Base-by-base conservation (phyloP, 2,329 filamentous ascomycete species). In the Fusarium sp. region DNA sequence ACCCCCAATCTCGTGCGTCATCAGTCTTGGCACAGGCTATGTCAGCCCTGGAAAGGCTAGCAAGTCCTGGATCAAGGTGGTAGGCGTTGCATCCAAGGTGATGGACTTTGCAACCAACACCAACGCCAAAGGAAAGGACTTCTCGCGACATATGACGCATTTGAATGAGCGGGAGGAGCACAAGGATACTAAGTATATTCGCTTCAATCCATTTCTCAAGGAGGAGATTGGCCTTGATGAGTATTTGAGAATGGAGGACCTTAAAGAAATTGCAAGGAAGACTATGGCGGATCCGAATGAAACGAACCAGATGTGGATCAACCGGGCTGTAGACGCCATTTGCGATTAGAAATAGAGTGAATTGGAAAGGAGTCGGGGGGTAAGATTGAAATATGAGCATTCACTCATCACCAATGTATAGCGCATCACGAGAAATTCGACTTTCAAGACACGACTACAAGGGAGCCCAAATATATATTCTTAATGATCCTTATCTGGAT, bases 101-200 rank as follows among this genome's bases (percentile, higher is more conserved):
- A 70, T 70, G 67, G 53, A 70, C 25, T 70, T 70, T 46, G 56
- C 67, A 2, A 70, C 67, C 3, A 70, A 70, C 13, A 70, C 67
- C 0, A 70, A 70, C 4, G 67, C 67, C 1, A 70, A 70, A 20
- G 67, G 59, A 2, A 70, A 70, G 3, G 67, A 70, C 31, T 70
- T 70, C 21, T 63, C 67, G 0, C 37, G 67, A 2, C 67, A 70
- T 10, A 68, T 70, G 42, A 41, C 20, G 0, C 45, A 54, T 20
- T 35, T 70, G 0, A 62, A 53, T 6, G 9, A 21, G 1, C 18
- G 67, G 2, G 46, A 45, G 1, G 67, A 70, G 14, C 56, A 70
- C 3, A 43, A 46, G 6, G 33, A 63, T 4, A 70, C 50, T 0
- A 35, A 57, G 11, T 70, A 70, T 4, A 27, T 70, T 3, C 50